phyloP scores from a whole-genome alignment of 129 eudicot species.

The Pulicaria dysenterica region DNA sequence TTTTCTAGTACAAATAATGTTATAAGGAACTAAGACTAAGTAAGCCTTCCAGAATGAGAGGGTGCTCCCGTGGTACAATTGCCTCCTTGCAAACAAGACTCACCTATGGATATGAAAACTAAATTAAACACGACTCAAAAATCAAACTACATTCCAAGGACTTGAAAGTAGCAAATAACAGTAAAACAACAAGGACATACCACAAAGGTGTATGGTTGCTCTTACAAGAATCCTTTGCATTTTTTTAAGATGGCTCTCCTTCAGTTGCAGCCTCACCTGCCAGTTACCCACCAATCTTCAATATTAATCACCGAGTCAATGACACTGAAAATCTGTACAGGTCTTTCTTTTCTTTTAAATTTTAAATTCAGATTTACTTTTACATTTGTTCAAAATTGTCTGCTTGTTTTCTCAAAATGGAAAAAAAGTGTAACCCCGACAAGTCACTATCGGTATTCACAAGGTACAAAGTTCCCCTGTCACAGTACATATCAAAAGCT shows the following conservation, averaged over 20 bases:
- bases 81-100: constrained; percentile 54
- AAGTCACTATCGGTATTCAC: no score
- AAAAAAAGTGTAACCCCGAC: no score
- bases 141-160: constrained; percentile 11
- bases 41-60: constrained; percentile 40
- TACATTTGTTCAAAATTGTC: no score
- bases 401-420: no score
- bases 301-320: constrained; percentile 26
- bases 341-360: not conserved
- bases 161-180: constrained; percentile 3
- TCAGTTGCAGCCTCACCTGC: constrained; percentile 82
- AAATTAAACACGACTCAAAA: constrained; percentile 37
- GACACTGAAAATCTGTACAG: constrained; percentile 5
- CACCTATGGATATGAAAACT: constrained; percentile 61
- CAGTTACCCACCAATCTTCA: constrained; percentile 81
- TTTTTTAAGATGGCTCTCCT: constrained; percentile 40
- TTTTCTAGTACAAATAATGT: constrained; percentile 22
- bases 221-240: constrained; percentile 53
- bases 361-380: no score
- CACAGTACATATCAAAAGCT: no score
- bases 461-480: no score
- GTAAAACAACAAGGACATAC: constrained; percentile 55
- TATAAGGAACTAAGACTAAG: constrained; percentile 12
- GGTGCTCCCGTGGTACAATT: constrained; percentile 38
- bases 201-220: constrained; percentile 57